Percentiles rank a stretch among this genome's conserved stretches.
phyloP scores from a whole-genome alignment of 345 rosid genomes.

The Erodium maritimum region DNA sequence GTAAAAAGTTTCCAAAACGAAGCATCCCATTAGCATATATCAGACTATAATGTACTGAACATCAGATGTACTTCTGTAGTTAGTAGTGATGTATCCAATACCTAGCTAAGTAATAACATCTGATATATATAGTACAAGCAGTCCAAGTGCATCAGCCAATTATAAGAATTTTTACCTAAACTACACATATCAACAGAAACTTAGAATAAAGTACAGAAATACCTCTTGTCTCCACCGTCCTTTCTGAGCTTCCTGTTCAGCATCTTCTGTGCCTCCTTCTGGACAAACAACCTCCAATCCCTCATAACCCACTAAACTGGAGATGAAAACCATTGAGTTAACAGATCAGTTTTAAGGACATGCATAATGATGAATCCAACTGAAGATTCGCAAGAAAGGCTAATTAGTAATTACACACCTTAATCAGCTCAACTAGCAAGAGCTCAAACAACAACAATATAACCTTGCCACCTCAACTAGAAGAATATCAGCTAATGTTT shows the following conservation, averaged over 20 bases:
- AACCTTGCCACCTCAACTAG: background rate
- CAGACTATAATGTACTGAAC: background rate
- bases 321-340: background rate
- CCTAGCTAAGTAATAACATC: background rate
- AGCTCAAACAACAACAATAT: background rate
- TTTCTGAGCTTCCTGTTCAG: conserved; percentile 79
- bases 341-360: background rate
- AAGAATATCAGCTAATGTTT: background rate
- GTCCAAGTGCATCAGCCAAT: background rate
- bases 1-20: background rate
- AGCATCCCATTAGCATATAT: background rate
- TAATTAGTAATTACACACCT: background rate
- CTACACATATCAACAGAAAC: background rate
- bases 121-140: background rate
- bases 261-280: conserved; percentile 90
- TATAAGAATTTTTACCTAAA: too few species aligned
- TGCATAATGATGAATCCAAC: background rate
- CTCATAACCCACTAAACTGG: conserved; percentile 56
- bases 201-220: background rate
- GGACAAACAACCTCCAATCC: conserved; percentile 86
- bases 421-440: background rate
- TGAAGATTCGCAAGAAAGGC: too few species aligned
- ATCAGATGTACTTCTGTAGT: background rate
- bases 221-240: conserved; percentile 96
- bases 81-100: background rate